Base-by-base conservation (phyloP, 352 stramenopile genomes). In the Thraustochytrium sp. region DNA sequence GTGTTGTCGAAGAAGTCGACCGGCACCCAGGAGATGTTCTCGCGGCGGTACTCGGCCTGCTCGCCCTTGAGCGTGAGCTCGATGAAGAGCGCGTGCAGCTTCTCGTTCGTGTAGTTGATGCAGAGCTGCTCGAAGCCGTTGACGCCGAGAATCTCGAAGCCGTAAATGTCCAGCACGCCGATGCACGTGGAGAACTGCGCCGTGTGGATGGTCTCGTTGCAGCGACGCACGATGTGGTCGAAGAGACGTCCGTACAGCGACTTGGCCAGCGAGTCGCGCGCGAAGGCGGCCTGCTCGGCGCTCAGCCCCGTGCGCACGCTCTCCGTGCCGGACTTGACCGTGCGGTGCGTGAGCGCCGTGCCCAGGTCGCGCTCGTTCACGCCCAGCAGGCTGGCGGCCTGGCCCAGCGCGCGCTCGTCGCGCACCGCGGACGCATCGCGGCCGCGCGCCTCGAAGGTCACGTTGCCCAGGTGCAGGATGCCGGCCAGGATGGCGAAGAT, bases 391-490 rank as follows among this genome's bases (percentile, higher is more conserved):
- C 37, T 42, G 1, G 77, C 77, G 44, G 77, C 77, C n/a, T 56
- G 36, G 53, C 9, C 4, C 8, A 83, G 23, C 54, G 53, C 74
- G 42, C 26, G n/a, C 18, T 9, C 8, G 42, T 73, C 84, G 55
- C 9, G 11, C 1, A 84, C 42, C 16, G 8, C 18, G 4, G 55
- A 73, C 16, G 31, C 26, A 61, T 84, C 61, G 2, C 75, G 40
- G 18, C 75, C 75, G 16, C n/a, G 29, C 54, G 91, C 87, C 36
- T 95, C 89, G 82, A 97, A 97, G 44, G 92, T 89, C 37, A 98
- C 85, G 88, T 98, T 98, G 23, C 95, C 97, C 34, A 97, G 86
- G 83, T 98, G 95, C 74, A 98, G 84, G 63, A 98, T 86, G 36
- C 91, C 92, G n/a, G 90, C 91, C 3, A 95, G 88, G 23, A 97